A percentile compares a stretch with the other conserved stretches of the same genome.
These are phyloP conservation scores for Monosporascus cannonballus DNA, from an alignment of 2,329 filamentous ascomycete species.

Conservation along the genomic window DNA sequence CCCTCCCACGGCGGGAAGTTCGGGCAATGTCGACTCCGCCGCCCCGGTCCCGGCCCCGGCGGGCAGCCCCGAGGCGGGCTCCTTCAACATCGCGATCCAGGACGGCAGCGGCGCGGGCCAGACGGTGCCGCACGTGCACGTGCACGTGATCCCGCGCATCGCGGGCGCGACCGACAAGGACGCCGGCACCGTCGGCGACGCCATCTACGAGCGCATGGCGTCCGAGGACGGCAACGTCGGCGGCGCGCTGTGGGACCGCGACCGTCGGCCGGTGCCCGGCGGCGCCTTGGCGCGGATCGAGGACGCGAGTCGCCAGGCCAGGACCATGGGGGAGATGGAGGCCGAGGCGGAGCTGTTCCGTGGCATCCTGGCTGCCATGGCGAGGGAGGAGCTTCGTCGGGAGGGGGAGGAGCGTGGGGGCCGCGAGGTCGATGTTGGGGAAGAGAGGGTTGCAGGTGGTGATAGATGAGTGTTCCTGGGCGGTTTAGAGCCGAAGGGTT, in stretches of 20 bases:
- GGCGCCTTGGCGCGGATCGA: constrained; percentile 64
- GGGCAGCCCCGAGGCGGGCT: constrained; percentile 47
- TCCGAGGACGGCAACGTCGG: constrained; percentile 80
- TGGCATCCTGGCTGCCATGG: constrained; percentile 39
- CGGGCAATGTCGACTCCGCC: too few species aligned
- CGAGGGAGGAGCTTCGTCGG: constrained; percentile 8
- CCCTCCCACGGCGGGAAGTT: too few species aligned
- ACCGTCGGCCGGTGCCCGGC: constrained; percentile 39
- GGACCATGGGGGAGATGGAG: constrained; percentile 70
- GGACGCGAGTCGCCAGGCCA: constrained; percentile 60
- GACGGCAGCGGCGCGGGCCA: constrained; percentile 87
- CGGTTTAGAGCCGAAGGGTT: too few species aligned
- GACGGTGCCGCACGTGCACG: constrained; percentile 89
- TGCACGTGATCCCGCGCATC: constrained; percentile 49
- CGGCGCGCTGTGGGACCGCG: constrained; percentile 44
- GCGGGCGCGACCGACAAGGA: constrained; percentile 23
- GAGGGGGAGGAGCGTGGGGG: constrained; percentile 14
- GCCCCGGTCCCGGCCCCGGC: constrained; percentile 32
- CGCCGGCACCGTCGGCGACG: constrained; percentile 18
- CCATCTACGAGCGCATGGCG: constrained; percentile 76
- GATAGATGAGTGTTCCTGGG: too few species aligned
- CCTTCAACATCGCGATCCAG: constrained; percentile 92
- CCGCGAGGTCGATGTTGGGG: too few species aligned
- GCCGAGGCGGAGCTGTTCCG: constrained; percentile 67
- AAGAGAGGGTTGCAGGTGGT: background rate